These are phyloP conservation scores for Aspergillus hancockii DNA, from an alignment of 495 filamentous ascomycete species.

Conservation along the genomic window DNA sequence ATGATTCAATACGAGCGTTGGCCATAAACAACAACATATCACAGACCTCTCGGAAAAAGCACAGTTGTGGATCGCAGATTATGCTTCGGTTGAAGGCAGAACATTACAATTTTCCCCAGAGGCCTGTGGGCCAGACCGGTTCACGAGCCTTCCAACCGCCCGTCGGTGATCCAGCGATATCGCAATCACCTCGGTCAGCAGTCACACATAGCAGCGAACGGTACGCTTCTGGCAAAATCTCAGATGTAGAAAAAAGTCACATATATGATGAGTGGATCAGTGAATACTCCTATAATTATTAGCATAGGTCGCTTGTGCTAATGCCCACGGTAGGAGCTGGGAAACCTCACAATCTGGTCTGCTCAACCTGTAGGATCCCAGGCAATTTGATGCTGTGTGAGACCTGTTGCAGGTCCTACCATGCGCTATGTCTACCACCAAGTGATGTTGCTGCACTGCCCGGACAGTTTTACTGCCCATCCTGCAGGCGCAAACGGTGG, in stretches of 20 bases:
- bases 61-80: no score
- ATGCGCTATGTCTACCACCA: constrained; percentile 28
- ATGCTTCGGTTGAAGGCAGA: neutral
- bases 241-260: constrained; percentile 21
- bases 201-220: neutral
- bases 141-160: neutral
- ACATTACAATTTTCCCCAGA: neutral
- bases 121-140: neutral
- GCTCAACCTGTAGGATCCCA: constrained; percentile 31
- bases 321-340: constrained; percentile 22
- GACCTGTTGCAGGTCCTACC: constrained; percentile 40
- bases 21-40: no score
- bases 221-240: constrained; percentile 7
- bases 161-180: neutral
- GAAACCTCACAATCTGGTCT: constrained; percentile 35
- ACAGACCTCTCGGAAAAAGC: no score
- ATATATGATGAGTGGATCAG: constrained; percentile 37
- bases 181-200: neutral
- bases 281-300: constrained; percentile 7
- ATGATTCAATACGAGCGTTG: neutral
- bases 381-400: constrained; percentile 30
- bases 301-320: neutral
- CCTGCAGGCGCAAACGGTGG: constrained; percentile 28
- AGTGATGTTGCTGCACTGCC: neutral
- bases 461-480: constrained; percentile 26